These are phyloP conservation scores for Penicillium sp. DNA, from an alignment of 2,329 filamentous ascomycete species.

Conservation along the genomic window DNA sequence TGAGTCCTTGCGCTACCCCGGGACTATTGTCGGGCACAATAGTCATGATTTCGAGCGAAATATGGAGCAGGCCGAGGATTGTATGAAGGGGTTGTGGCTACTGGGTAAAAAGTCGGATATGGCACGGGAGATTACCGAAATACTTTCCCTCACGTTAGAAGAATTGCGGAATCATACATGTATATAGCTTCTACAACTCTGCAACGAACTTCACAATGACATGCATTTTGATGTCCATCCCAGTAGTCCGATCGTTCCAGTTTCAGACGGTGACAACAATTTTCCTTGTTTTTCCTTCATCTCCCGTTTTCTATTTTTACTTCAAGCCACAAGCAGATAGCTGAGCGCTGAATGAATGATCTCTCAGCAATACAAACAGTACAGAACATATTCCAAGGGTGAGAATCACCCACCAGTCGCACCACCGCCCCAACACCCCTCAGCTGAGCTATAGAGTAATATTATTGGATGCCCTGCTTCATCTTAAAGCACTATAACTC, in stretches of 20 bases:
- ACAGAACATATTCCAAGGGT: no score
- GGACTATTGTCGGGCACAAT: background rate
- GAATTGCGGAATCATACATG: background rate
- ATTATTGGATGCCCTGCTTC: no score
- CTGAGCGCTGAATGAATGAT: background rate
- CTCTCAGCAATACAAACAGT: no score
- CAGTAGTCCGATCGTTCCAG: background rate
- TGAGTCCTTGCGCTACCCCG: background rate
- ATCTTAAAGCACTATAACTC: no score
- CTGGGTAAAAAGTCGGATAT: constrained; percentile 1
- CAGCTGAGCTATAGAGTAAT: no score
- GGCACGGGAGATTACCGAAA: background rate
- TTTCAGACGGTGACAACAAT: background rate
- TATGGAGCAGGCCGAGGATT: background rate
- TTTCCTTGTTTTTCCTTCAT: no score
- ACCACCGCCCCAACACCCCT: no score
- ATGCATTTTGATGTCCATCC: background rate
- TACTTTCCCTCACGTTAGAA: background rate
- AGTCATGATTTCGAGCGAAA: background rate
- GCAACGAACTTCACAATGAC: no score
- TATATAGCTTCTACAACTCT: background rate
- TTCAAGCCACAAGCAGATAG: background rate
- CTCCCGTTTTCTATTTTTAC: background rate
- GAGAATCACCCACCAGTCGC: no score
- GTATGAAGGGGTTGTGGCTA: background rate